Base-by-base conservation (phyloP, 106 monocot species). In the Dactylorhiza incarnata region DNA sequence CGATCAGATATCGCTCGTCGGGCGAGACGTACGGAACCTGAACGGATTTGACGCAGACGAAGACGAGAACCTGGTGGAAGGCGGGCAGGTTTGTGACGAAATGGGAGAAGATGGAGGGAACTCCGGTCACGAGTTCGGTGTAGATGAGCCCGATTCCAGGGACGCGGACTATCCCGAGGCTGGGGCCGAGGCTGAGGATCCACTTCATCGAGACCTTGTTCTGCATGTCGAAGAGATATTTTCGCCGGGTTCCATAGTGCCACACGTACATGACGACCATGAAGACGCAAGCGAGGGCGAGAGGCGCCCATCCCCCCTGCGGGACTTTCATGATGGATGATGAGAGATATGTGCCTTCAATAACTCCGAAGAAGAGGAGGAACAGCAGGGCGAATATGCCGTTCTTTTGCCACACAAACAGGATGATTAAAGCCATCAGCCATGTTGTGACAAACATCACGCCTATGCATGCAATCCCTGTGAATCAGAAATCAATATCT, bases 161-260 rank as follows among this genome's bases (percentile, higher is more conserved):
- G 9, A 95, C 91, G 48, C 95, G 87, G 16, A 95, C 89, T 10
- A 95, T 87, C 10, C 95, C 95, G n/a, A 95, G 84, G 74, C 89
- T 95, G 37, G 91, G 91, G 16, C 92, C 92, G 22, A 95, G 82
- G 2, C 78, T 83, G 37, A 95, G 83, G 65, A 95, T 87, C 91
- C 92, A 89, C 76, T 89, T 89, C 89, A 95, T 89, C 3, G 92
- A 92, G 6, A 92, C 91, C 86, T 95, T 92, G 83, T 89, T 92
- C 46, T 92, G 91, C 23, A 95, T 65, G 54, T 95, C 92, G 56
- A 87, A 89, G 17, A 79, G 82, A 76, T 92, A 89, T 23, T 89
- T 92, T 11, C 84, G 72, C 13, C 81, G 82, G 17, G 87, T 84
- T 19, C 95, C 95, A 56, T 92, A 95, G 84, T 95, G 91, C 95